Evolutionary conservation across 2,329 filamentous ascomycete genomes (phyloP), one percentile per base, ranked within the genome.

Genomic region (Mollisiaceae sp.): DNA sequence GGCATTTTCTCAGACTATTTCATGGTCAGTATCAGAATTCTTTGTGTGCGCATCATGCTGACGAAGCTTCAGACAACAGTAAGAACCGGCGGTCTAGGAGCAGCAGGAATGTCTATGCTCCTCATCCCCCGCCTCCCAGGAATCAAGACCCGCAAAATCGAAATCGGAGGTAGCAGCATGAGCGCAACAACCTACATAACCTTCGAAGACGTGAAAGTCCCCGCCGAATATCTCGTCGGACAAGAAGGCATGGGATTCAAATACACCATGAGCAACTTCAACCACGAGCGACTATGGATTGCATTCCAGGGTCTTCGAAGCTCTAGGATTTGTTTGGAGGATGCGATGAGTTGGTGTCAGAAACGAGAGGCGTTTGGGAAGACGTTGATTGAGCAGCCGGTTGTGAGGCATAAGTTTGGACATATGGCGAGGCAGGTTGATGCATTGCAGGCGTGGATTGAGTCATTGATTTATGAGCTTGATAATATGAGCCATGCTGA

Each of bases 1-100:
- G 91, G 90, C 66, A 88, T 89, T 76, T 94, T 88, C 78, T 85
- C 82, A 67, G 91, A 94, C 77, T 94, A 94, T 81, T 94, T 94
- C 52, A 69, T 69, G 67, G 62, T 64, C 24, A 32, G 24, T 56
- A 11, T 22, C 54, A 18, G 8, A 36, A 38, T 2, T 60, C 18
- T 36, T 36, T n/a, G 9, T 15, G 2, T 47, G 4, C 20, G 2
- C 14, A 15, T n/a, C 8, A 11, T 32, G 35, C 22, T 22, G 5
- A 52, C 35, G 8, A 55, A 50, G 12, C 15, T 24, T 72, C 89
- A 94, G 63, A 89, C 87, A 0, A 91, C 87, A 52, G 91, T 91
- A 74, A 86, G 86, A 74, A 94, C 91, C 0, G 87, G 87, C 60
- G 92, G 92, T 77, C n/a, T 60, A 14, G 90, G 90, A 27, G 86